Conservation (phyloP, 768 basidiomycete species). For the Boletus tylopilopsis region DNA sequence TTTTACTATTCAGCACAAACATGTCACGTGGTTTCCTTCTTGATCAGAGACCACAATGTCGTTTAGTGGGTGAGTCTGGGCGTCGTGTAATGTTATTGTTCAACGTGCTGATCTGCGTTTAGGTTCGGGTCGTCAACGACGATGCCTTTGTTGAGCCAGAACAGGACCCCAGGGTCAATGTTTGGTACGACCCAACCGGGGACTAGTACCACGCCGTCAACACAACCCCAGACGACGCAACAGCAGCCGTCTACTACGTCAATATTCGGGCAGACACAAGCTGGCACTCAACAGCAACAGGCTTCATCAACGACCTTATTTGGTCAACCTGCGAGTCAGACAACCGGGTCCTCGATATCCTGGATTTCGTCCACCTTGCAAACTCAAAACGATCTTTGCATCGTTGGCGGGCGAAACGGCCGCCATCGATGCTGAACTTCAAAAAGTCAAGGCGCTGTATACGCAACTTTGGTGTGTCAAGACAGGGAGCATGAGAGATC, state of each 20-base stretch:
- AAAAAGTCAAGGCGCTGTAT: constrained; percentile 71
- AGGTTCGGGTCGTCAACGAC: constrained; percentile 41
- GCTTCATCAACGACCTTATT: constrained; percentile 28
- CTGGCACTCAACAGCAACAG: constrained; percentile 19
- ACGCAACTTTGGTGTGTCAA: constrained; percentile 76
- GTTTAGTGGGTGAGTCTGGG: constrained; percentile 17
- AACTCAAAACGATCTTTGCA: constrained; percentile 76
- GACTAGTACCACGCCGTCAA: constrained; percentile 11
- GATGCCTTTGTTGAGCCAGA: constrained; percentile 27
- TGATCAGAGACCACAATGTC: constrained; percentile 15
- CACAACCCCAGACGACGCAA: constrained; percentile 20
- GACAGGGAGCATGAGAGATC: constrained; percentile 81
- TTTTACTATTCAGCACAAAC: background rate
- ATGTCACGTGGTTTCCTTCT: constrained; percentile 11
- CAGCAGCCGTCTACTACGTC: no score
- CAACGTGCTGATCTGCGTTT: constrained; percentile 7
- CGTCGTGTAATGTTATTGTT: background rate
- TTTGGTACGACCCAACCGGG: constrained; percentile 22
- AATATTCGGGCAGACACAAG: constrained; percentile 36
- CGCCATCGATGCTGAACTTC: constrained; percentile 65
- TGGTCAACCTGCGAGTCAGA: constrained; percentile 7
- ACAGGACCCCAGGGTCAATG: no score
- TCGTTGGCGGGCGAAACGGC: constrained; percentile 76
- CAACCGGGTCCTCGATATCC: constrained; percentile 3
- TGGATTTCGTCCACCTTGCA: constrained; percentile 69